Percentiles rank a stretch among this genome's conserved stretches.
Conservation (phyloP, 257 asterid genomes). For the Ilex aquifolium region DNA sequence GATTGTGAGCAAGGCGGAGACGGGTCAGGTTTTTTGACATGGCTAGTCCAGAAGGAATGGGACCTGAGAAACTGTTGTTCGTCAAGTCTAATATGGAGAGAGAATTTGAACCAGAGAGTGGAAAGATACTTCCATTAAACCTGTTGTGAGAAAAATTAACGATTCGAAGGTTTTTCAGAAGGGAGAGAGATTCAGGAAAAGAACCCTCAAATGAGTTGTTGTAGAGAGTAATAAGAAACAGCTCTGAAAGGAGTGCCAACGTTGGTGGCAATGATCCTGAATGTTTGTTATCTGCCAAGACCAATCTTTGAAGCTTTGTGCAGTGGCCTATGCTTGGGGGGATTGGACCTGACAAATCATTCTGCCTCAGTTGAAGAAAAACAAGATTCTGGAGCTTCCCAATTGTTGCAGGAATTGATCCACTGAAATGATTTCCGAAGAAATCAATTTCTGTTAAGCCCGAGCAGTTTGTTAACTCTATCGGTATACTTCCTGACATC, state of each 20-base stretch:
- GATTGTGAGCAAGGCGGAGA: slow-evolving; percentile 62
- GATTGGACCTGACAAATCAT: slow-evolving; percentile 60
- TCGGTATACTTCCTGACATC: slow-evolving; percentile 66
- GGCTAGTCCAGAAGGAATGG: slow-evolving; percentile 53
- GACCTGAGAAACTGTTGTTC: slow-evolving; percentile 67
- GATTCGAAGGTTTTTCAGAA: slow-evolving; percentile 60
- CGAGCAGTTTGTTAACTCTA: slow-evolving; percentile 65
- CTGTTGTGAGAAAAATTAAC: slow-evolving; percentile 68
- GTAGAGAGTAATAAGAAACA: slow-evolving; percentile 64
- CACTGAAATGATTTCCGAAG: slow-evolving; percentile 65
- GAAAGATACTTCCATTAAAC: slow-evolving; percentile 53
- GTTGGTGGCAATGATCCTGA: slow-evolving; percentile 72
- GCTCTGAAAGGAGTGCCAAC: slow-evolving; percentile 49
- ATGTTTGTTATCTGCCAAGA: slow-evolving; percentile 74
- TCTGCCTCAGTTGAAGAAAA: slow-evolving; percentile 63
- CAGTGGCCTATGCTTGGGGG: slow-evolving; percentile 81
- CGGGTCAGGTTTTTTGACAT: slow-evolving; percentile 53
- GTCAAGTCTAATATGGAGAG: slow-evolving; percentile 61
- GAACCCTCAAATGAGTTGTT: slow-evolving; percentile 82
- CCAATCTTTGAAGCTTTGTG: slow-evolving; percentile 62
- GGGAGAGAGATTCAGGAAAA: slow-evolving; percentile 61
- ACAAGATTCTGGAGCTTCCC: slow-evolving; percentile 71
- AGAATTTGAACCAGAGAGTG: slow-evolving; percentile 49
- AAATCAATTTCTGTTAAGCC: slow-evolving; percentile 60
- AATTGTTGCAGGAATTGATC: slow-evolving; percentile 62